phyloP scores from a whole-genome alignment of 176 grass and related monocot genomes.

The Puccinellia tenuiflora region DNA sequence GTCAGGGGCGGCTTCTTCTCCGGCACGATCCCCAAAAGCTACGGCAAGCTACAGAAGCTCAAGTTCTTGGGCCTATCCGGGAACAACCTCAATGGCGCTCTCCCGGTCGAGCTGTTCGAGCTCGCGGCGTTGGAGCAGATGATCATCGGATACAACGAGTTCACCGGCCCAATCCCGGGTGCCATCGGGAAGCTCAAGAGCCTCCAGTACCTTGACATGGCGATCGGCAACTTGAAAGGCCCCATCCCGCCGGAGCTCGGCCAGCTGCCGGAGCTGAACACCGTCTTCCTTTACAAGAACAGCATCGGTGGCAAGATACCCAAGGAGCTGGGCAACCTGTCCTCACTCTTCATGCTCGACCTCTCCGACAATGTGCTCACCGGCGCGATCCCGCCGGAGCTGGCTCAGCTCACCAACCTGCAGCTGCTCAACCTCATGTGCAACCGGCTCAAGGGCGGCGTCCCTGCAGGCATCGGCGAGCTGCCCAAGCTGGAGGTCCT shows the following conservation, averaged over 20 bases:
- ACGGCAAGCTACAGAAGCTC: constrained; percentile 64
- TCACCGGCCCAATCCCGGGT: constrained; percentile 63
- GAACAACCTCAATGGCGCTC: constrained; percentile 78
- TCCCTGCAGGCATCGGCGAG: constrained; percentile 65
- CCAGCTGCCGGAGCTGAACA: constrained; percentile 50
- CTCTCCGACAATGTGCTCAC: constrained; percentile 79
- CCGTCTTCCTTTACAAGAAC: constrained; percentile 81
- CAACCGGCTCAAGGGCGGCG: constrained; percentile 75
- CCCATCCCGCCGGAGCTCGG: constrained; percentile 67
- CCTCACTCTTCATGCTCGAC: constrained; percentile 72
- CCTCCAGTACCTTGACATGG: constrained; percentile 87
- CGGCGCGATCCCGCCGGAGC: constrained; percentile 66
- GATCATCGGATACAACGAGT: constrained; percentile 92
- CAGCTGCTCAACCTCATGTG: constrained; percentile 97
- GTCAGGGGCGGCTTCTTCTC: constrained; percentile 82
- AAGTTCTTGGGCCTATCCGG: constrained; percentile 90
- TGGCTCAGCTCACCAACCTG: constrained; percentile 55
- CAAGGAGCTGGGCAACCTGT: constrained; percentile 66
- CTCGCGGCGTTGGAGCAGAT: constrained; percentile 73
- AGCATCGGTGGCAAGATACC: constrained; percentile 69
- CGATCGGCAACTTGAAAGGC: constrained; percentile 65
- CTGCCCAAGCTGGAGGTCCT: constrained; percentile 68
- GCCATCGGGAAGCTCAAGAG: constrained; percentile 69
- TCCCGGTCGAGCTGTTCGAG: constrained; percentile 64
- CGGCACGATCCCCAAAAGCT: constrained; percentile 59